Evolutionary conservation across 805 yeast species (phyloP).

Genomic region (Starmerella etchellsii): DNA sequence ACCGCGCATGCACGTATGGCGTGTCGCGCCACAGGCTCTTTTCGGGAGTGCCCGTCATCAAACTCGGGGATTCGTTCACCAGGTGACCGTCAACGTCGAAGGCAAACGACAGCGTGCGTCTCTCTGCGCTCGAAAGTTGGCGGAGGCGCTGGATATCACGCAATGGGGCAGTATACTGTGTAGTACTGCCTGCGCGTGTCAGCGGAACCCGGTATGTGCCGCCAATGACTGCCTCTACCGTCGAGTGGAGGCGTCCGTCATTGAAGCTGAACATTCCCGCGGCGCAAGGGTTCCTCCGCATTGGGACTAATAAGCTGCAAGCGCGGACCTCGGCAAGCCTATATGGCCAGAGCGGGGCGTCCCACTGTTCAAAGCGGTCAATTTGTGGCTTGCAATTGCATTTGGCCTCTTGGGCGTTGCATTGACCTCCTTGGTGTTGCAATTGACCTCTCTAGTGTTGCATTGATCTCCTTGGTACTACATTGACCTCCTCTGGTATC

Average conservation of each 20-base stretch:
- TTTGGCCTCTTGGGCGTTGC: too few species aligned
- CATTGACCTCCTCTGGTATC: too few species aligned
- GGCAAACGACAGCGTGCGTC: conserved; percentile 25
- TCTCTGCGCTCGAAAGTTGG: conserved; percentile 12
- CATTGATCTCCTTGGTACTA: too few species aligned
- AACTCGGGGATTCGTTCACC: conserved; percentile 15
- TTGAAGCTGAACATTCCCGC: conserved; percentile 15
- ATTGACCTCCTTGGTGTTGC: too few species aligned
- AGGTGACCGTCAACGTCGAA: conserved; percentile 30
- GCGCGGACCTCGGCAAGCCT: too few species aligned
- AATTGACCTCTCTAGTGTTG: too few species aligned
- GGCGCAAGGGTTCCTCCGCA: too few species aligned
- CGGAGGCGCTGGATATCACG: conserved; percentile 13
- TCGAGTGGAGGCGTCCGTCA: conserved; percentile 18
- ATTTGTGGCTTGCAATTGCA: too few species aligned
- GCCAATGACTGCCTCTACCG: conserved; percentile 27
- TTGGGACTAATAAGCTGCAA: too few species aligned
- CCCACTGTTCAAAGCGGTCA: too few species aligned
- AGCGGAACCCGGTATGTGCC: conserved; percentile 26
- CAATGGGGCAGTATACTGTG: conserved; percentile 14
- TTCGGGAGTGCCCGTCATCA: neutral
- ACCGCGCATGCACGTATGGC: conserved; percentile 2
- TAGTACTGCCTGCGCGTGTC: conserved; percentile 10
- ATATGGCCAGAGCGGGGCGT: too few species aligned
- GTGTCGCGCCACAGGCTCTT: neutral